phyloP scores from a whole-genome alignment of 495 filamentous ascomycete genomes.

The Penicillium roqueforti region DNA sequence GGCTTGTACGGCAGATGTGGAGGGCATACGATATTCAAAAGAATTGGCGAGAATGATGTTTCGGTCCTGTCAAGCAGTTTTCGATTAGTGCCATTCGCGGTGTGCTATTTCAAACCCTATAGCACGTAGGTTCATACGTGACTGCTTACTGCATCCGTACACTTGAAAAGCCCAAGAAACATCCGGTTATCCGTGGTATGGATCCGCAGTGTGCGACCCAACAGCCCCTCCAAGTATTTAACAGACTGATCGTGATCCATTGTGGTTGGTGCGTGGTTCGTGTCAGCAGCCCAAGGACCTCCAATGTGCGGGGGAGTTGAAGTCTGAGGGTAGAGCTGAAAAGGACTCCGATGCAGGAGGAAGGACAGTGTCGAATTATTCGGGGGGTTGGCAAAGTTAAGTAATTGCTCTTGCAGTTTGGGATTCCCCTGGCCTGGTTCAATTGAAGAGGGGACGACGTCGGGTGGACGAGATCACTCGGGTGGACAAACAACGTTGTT shows the following conservation, averaged over 20 bases:
- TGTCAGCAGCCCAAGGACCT: conserved; percentile 24
- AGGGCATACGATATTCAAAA: conserved; percentile 79
- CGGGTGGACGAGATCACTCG: conserved; percentile 4
- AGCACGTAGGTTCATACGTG: background rate
- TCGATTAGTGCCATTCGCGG: conserved; percentile 4
- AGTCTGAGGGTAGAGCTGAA: background rate
- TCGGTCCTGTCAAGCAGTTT: conserved; percentile 49
- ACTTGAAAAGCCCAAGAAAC: conserved; percentile 88
- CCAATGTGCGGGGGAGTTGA: conserved; percentile 2
- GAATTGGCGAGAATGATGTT: conserved; percentile 85
- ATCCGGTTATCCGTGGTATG: conserved; percentile 80
- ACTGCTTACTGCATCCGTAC: conserved; percentile 75
- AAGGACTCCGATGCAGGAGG: background rate
- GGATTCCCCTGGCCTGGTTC: background rate
- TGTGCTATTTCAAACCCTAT: background rate
- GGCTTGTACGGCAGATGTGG: conserved; percentile 45
- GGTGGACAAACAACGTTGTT: background rate
- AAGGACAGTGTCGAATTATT: background rate
- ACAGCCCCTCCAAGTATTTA: conserved; percentile 44
- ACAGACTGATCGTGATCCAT: conserved; percentile 43
- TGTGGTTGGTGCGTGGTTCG: conserved; percentile 7
- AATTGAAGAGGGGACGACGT: background rate
- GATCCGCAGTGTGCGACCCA: conserved; percentile 61
- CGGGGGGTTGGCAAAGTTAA: background rate
- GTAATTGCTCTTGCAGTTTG: background rate